Evolutionary conservation across 2,329 filamentous ascomycete species (phyloP), one percentile per base, ranked within the genome.

Genomic region (Nigrospora oryzae): DNA sequence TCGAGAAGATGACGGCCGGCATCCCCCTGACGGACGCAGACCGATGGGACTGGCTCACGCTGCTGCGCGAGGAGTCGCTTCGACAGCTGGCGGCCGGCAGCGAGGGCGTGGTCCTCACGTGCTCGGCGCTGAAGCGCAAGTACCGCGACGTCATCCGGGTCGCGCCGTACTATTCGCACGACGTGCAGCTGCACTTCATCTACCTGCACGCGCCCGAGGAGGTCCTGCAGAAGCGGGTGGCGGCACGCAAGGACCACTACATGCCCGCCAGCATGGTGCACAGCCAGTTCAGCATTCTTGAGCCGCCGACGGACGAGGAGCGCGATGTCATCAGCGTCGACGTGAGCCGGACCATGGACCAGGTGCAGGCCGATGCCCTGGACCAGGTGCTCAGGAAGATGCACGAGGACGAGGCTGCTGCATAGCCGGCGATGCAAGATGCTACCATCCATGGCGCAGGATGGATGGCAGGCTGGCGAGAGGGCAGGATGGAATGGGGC

Each of bases 211-310:
- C 90, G 1, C 71, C 79, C 37, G 86, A 94, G 63, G 77, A 82
- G 46, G 74, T 86, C 11, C 76, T 97, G 30, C 70, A 94, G 46
- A 69, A 83, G 55, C 80, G 93, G 10, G 90, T 97, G 10, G 73
- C 75, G 32, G 71, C 75, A 35, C 79, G 93, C 53, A 69, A 90
- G 66, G 82, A 82, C 43, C 93, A 98, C 63, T 98, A 93, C 67
- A 96, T 98, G 90, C 91, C 93, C 56, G 85, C 88, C 54, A 79
- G 81, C 57, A 97, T 98, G 91, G 90, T 98, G 10, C 83, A 86
- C 57, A 95, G 89, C 66, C 93, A 98, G 63, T 85, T 97, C 53
- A 79, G 83, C 50, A 84, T 82, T 43, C 75, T 98, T n/a, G 91
- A 98, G 67, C 81, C 84, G 50, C 93, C 93, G 0, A 73, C 73